Conservation (phyloP, 176 grass and related monocot species). For the Aegilops speltoides region DNA sequence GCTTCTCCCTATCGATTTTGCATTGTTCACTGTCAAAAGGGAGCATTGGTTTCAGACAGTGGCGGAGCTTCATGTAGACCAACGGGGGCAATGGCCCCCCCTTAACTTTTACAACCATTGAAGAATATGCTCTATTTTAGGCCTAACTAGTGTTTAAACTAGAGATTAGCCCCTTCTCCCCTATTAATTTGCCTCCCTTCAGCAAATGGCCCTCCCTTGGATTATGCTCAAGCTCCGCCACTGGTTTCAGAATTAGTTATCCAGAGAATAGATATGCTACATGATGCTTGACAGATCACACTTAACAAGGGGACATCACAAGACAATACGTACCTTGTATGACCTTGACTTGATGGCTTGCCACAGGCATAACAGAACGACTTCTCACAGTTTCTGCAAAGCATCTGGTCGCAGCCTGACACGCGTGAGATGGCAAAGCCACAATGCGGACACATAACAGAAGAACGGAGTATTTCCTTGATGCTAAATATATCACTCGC, state of each 20-base stretch:
- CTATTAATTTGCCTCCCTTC: no score
- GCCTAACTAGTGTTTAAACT: no score
- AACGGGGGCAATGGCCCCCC: no score
- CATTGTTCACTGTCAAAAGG: slow-evolving; percentile 26
- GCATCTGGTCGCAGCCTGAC: slow-evolving; percentile 61
- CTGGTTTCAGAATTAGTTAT: slow-evolving; percentile 3
- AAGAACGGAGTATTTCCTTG: slow-evolving; percentile 47
- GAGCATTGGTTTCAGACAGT: slow-evolving; percentile 19
- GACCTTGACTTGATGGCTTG: slow-evolving; percentile 33
- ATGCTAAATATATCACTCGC: slow-evolving; percentile 43
- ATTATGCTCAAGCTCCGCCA: no score
- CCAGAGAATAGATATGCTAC: not conserved
- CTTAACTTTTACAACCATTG: no score
- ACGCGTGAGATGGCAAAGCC: slow-evolving; percentile 43
- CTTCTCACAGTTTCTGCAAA: slow-evolving; percentile 45
- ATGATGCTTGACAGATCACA: not conserved
- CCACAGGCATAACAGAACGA: slow-evolving; percentile 54
- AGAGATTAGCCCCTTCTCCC: no score
- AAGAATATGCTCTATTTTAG: no score
- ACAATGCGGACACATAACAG: slow-evolving; percentile 46
- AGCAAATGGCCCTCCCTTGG: no score
- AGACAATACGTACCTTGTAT: slow-evolving; percentile 30
- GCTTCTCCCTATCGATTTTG: slow-evolving; percentile 12
- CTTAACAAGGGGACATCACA: not conserved
- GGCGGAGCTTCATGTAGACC: no score